Evolutionary conservation across 176 grass and related monocot genomes (phyloP), one percentile per base, ranked within the genome.

Genomic region (Melocanna baccifera): DNA sequence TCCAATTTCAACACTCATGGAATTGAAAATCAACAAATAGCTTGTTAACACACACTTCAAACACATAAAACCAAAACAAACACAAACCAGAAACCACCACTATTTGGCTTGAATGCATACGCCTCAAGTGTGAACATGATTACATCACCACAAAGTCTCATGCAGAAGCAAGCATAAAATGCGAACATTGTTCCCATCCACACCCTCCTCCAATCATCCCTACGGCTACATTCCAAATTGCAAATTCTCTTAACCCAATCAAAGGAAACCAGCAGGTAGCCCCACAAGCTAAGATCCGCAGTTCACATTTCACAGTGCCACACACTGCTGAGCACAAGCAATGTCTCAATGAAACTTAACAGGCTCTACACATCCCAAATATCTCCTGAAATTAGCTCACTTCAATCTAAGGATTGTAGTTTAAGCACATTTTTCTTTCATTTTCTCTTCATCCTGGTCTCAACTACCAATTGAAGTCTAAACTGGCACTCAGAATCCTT

Each of bases 241-340:
- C 34, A 68, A 68, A 68, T 74, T 48, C 48, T 9, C 71, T 74
- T 74, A 18, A 74, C 26, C 16, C 29, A 74, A 53, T 53, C 5
- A 22, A 19, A 52, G 47, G 46, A 73, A 52, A 52, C 28, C 47
- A 73, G 9, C 46, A 52, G 71, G 4, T 73, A 52, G 16, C 9
- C 30, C 16, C 4, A 52, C 71, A 20, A 52, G 71, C 9, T 39
- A 68, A 47, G 47, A 34, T 34, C 28, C 50, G 22, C 10, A 4
- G 47, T 73, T 45, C 12, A 25, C 0, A 12, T 22, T 51, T 73
- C 46, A 20, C 26, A 71, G 41, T 30, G 46, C 26, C 15, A n/a
- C 69, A 72, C 69, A 72, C 7, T 72, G 43, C 43, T 50, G 43
- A 72, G 50, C 43, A 72, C 69, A 72, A 72, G 13, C 14, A 73